Conservation (phyloP, 257 asterid genomes). For the Parsonsia alboflavescens region DNA sequence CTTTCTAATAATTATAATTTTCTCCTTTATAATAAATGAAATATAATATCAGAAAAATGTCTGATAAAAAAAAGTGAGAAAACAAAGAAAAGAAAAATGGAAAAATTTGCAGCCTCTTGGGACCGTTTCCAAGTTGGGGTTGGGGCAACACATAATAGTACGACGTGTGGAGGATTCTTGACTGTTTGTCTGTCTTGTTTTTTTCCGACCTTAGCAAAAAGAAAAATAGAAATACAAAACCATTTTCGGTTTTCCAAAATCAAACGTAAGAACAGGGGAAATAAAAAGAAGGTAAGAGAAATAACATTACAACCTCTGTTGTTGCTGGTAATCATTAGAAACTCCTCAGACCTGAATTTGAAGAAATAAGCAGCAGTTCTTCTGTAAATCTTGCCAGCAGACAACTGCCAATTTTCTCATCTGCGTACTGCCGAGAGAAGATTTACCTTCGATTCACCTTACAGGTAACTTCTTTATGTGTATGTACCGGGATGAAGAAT, state of each 20-base stretch:
- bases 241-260: not conserved
- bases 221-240: not conserved
- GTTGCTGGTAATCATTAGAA: not conserved
- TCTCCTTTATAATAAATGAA: too few relatives aligned
- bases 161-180: not conserved
- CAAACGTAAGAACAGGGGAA: not conserved
- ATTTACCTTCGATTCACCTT: not conserved
- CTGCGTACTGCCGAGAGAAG: not conserved
- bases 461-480: not conserved
- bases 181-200: not conserved
- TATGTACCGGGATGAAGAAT: not conserved
- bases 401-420: not conserved
- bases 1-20: too few relatives aligned
- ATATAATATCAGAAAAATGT: too few relatives aligned
- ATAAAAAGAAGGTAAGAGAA: not conserved
- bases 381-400: not conserved
- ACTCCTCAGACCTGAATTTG: not conserved
- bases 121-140: too few relatives aligned
- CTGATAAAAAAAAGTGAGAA: too few relatives aligned
- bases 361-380: not conserved
- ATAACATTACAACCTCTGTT: not conserved
- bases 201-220: not conserved
- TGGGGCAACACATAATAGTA: too few relatives aligned
- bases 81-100: too few relatives aligned
- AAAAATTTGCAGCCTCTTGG: too few relatives aligned